Evolutionary conservation across 2,329 filamentous ascomycete species (phyloP).

Genomic region (Epichloe scottii): DNA sequence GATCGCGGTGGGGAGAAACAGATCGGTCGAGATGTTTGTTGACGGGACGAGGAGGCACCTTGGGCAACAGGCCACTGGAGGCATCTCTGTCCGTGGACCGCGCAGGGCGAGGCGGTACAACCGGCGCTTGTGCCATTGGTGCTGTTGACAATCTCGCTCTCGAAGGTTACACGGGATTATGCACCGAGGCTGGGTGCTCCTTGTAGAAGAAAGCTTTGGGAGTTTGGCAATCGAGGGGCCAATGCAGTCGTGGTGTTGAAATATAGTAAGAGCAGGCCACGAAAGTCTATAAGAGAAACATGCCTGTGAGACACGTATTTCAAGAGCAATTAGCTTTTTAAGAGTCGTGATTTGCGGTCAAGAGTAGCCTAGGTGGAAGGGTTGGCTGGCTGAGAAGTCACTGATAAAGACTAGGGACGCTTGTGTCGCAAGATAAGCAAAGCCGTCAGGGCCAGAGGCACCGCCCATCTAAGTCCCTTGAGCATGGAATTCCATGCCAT

Average conservation of each 20-base stretch:
- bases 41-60: constrained; percentile 65
- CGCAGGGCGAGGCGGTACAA: constrained; percentile 43
- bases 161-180: background rate
- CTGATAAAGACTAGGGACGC: constrained; percentile 4
- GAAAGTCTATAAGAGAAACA: background rate
- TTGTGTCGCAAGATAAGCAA: constrained; percentile 6
- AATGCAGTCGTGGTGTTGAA: background rate
- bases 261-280: background rate
- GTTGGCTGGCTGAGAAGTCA: background rate
- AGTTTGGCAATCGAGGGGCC: background rate
- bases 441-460: background rate
- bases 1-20: constrained; percentile 61
- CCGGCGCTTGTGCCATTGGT: constrained; percentile 36
- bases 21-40: constrained; percentile 64
- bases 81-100: constrained; percentile 35
- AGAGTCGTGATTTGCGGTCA: constrained; percentile 1
- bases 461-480: background rate
- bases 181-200: background rate
- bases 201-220: background rate
- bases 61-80: constrained; percentile 37
- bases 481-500: background rate
- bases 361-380: background rate
- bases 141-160: constrained; percentile 33
- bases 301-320: background rate
- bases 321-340: constrained; percentile 1